phyloP scores from a whole-genome alignment of 2,329 filamentous ascomycete genomes.

The Microdochium bolleyi region DNA sequence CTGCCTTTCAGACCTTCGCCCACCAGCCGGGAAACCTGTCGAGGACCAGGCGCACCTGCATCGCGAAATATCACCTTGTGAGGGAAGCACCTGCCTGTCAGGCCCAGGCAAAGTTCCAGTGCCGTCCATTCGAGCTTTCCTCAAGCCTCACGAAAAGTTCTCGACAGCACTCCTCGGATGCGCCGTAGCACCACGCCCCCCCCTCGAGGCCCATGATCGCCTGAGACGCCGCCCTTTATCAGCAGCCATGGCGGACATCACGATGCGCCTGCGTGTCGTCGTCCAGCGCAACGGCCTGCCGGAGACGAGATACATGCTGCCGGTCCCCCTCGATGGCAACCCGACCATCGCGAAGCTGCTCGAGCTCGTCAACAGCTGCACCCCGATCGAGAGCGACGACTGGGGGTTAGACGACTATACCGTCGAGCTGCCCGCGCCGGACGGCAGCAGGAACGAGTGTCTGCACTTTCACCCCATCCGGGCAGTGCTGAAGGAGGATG shows the following conservation, averaged over 20 bases:
- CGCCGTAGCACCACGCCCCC: not conserved
- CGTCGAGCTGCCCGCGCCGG: constrained; percentile 57
- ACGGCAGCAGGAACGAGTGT: constrained; percentile 68
- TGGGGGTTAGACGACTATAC: constrained; percentile 90
- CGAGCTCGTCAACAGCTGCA: constrained; percentile 67
- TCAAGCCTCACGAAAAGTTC: not conserved
- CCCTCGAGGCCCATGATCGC: not conserved
- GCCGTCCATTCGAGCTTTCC: too few species aligned
- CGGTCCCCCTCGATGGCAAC: constrained; percentile 45
- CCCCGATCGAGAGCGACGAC: constrained; percentile 72
- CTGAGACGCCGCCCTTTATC: not conserved
- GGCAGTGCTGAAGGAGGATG: constrained; percentile 69
- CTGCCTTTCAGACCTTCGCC: too few species aligned
- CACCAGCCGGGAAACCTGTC: too few species aligned
- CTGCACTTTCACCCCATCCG: constrained; percentile 73
- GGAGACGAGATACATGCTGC: constrained; percentile 65
- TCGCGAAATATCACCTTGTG: too few species aligned
- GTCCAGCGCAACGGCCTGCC: constrained; percentile 69
- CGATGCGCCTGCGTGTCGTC: constrained; percentile 65
- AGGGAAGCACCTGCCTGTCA: too few species aligned
- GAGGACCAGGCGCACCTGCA: too few species aligned
- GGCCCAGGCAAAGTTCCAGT: too few species aligned
- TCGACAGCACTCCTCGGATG: not conserved
- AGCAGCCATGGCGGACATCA: constrained; percentile 22
- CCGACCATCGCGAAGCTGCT: constrained; percentile 71